Conservation (phyloP, 75 land plant species). For the Sequoia sempervirens region DNA sequence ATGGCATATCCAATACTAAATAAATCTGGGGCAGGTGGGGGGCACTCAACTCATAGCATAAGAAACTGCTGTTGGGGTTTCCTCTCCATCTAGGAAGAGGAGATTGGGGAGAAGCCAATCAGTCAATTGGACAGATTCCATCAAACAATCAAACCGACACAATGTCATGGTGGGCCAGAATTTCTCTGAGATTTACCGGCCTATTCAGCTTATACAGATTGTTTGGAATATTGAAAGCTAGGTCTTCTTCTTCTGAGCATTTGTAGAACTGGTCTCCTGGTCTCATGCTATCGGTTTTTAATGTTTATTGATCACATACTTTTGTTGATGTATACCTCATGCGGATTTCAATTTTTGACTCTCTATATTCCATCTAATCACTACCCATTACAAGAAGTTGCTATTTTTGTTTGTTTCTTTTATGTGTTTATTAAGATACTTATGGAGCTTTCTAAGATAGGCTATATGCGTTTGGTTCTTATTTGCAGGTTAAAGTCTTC, state of each 20-base stretch:
- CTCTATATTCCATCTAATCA: not conserved
- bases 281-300: not conserved
- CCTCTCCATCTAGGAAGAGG: not conserved
- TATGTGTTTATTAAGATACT: not conserved
- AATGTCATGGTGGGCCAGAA: not conserved
- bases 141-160: not conserved
- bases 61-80: not conserved
- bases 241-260: not conserved
- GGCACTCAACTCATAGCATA: not conserved
- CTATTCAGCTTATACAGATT: not conserved
- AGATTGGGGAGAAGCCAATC: not conserved
- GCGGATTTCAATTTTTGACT: conserved; percentile 3
- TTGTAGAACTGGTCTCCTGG: not conserved
- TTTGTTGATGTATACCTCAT: not conserved
- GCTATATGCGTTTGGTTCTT: not conserved
- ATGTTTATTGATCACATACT: not conserved
- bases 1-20: not conserved
- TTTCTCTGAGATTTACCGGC: not conserved
- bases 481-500: conserved; percentile 86
- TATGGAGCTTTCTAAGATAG: not conserved
- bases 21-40: not conserved
- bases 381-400: not conserved
- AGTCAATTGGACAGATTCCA: not conserved
- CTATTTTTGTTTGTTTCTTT: not conserved
- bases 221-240: not conserved